These are phyloP conservation scores for Teunomyces barrocoloradensis DNA, from an alignment of 805 yeast genomes.

Conservation along the genomic window DNA sequence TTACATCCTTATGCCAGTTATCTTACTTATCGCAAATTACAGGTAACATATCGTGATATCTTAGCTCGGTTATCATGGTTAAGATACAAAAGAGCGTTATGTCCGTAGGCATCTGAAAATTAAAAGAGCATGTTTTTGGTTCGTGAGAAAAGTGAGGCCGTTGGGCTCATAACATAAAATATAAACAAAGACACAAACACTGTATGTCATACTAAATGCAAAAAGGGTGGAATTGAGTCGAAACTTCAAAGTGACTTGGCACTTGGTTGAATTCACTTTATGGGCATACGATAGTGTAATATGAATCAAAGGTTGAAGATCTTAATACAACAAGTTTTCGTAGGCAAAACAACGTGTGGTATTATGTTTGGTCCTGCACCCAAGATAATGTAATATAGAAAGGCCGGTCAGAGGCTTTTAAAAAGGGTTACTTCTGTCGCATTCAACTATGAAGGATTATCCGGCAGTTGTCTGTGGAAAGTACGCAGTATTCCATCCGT, in stretches of 20 bases:
- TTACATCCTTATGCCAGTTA: too few relatives aligned
- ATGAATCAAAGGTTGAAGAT: too few relatives aligned
- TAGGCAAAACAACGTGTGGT: background rate
- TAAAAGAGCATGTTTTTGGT: background rate
- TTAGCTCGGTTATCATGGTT: background rate
- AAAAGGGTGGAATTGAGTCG: too few relatives aligned
- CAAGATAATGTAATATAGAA: background rate
- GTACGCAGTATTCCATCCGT: slow-evolving; percentile 13
- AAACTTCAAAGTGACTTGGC: too few relatives aligned
- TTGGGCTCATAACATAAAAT: background rate
- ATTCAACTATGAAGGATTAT: slow-evolving; percentile 2
- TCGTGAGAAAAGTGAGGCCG: background rate
- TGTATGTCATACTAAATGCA: too few relatives aligned
- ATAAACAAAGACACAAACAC: background rate
- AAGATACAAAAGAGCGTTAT: background rate
- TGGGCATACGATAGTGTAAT: too few relatives aligned
- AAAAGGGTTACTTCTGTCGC: background rate
- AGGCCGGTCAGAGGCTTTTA: background rate
- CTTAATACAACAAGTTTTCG: background rate
- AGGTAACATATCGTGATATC: background rate
- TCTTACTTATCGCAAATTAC: too few relatives aligned
- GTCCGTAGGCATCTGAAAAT: background rate
- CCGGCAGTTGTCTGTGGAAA: slow-evolving; percentile 14
- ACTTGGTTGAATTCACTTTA: too few relatives aligned
- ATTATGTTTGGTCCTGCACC: background rate